These are phyloP conservation scores for Trametes cubensis DNA, from an alignment of 768 basidiomycete species.

Conservation along the genomic window DNA sequence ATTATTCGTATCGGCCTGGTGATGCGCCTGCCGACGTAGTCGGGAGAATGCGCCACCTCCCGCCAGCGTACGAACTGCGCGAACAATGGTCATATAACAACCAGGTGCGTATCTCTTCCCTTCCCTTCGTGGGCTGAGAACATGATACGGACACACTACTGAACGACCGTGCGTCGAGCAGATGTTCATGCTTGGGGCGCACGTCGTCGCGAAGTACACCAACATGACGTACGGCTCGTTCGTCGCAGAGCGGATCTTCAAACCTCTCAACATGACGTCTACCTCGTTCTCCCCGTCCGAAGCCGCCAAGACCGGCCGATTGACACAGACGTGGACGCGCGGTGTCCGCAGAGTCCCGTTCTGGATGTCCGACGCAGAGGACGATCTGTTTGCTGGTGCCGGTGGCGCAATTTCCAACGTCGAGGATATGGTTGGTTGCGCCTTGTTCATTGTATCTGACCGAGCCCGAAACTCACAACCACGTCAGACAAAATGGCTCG, in stretches of 20 bases:
- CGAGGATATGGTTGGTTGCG: slow-evolving; percentile 43
- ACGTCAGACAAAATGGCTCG: slow-evolving; percentile 44
- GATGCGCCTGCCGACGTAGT: slow-evolving; percentile 34
- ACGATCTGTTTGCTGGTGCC: slow-evolving; percentile 38
- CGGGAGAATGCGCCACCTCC: slow-evolving; percentile 32
- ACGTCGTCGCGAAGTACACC: slow-evolving; percentile 39
- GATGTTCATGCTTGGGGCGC: slow-evolving; percentile 42
- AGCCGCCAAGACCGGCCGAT: slow-evolving; percentile 38
- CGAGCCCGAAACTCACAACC: not conserved
- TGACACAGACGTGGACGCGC: slow-evolving; percentile 38
- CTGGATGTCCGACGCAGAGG: slow-evolving; percentile 35
- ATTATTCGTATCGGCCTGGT: slow-evolving; percentile 33
- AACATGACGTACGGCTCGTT: slow-evolving; percentile 41
- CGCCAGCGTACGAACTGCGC: slow-evolving; percentile 39
- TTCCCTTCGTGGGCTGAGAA: not conserved
- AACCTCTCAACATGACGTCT: slow-evolving; percentile 44
- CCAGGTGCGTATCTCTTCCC: slow-evolving; percentile 27
- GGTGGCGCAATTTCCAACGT: slow-evolving; percentile 47
- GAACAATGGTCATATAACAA: slow-evolving; percentile 45
- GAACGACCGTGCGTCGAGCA: slow-evolving; percentile 14
- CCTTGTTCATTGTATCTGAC: too few relatives aligned
- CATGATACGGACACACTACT: not conserved
- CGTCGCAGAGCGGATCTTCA: slow-evolving; percentile 44
- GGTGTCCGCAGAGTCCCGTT: slow-evolving; percentile 39
- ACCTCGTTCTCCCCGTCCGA: slow-evolving; percentile 42